These are phyloP conservation scores for Daedaleopsis sinensis DNA, from an alignment of 768 basidiomycete species.

Conservation along the genomic window DNA sequence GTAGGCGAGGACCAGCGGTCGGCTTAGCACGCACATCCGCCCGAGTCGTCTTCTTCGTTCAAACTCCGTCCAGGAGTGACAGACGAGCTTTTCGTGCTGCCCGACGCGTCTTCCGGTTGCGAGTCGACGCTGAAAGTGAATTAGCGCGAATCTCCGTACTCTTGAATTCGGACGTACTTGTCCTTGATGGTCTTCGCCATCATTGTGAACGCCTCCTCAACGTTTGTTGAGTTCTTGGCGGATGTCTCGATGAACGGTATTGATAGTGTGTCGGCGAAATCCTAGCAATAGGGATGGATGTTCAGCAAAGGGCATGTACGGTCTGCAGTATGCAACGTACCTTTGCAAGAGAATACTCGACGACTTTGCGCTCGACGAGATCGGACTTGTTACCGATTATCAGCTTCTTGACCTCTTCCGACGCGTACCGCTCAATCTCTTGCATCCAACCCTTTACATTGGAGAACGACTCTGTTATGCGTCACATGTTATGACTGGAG, in stretches of 20 bases:
- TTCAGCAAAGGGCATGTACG: not conserved
- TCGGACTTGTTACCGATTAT: conserved; percentile 99
- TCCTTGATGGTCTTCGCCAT: conserved; percentile 97
- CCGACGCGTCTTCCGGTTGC: conserved; percentile 12
- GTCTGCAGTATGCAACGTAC: conserved; percentile 37
- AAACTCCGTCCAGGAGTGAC: conserved; percentile 24
- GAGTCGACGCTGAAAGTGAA: conserved; percentile 15
- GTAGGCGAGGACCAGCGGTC: not conserved
- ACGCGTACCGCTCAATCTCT: conserved; percentile 94
- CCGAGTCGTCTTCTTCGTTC: conserved; percentile 15
- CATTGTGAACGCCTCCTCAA: conserved; percentile 98
- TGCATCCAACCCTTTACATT: conserved; percentile 96
- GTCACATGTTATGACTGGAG: not conserved
- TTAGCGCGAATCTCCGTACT: not conserved
- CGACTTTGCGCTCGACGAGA: conserved; percentile 95
- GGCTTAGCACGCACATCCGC: conserved; percentile 22
- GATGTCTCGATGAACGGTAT: conserved; percentile 97
- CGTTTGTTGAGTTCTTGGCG: conserved; percentile 97
- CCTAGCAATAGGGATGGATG: conserved; percentile 43
- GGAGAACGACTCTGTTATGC: conserved; percentile 78
- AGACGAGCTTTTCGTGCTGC: conserved; percentile 16
- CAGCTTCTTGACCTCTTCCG: conserved; percentile 98
- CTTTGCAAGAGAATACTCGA: conserved; percentile 88
- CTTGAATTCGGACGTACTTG: conserved; percentile 48
- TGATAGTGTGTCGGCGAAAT: conserved; percentile 91